These are phyloP conservation scores for Trichoderma afroharzianum DNA, from an alignment of 2,329 filamentous ascomycete genomes.

Conservation along the genomic window DNA sequence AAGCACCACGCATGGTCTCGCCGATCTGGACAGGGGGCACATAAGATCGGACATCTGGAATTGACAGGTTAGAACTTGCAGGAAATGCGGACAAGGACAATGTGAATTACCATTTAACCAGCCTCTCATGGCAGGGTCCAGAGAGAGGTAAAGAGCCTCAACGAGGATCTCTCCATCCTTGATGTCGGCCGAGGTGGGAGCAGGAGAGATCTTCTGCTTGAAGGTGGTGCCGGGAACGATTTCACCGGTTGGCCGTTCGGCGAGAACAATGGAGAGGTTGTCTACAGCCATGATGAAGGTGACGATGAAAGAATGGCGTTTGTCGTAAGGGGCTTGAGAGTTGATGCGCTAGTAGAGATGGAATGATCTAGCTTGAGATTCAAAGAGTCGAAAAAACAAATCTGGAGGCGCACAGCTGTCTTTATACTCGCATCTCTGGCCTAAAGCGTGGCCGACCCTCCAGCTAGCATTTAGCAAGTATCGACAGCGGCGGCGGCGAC, in stretches of 20 bases:
- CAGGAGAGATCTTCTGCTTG: slow-evolving; percentile 46
- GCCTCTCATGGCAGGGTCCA: slow-evolving; percentile 74
- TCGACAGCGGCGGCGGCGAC: slow-evolving; percentile 5
- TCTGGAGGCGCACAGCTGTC: background rate
- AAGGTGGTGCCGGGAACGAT: slow-evolving; percentile 67
- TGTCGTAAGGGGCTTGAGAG: background rate
- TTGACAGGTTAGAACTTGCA: background rate
- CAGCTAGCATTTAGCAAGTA: background rate
- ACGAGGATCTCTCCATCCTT: slow-evolving; percentile 63
- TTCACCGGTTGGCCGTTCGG: slow-evolving; percentile 56
- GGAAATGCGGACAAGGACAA: background rate
- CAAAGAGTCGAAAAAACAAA: background rate
- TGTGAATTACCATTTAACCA: slow-evolving; percentile 56
- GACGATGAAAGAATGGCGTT: background rate
- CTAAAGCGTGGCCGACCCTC: background rate
- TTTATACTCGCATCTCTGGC: slow-evolving; percentile 7
- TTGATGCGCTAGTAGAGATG: background rate
- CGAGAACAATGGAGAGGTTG: slow-evolving; percentile 55
- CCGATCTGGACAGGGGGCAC: slow-evolving; percentile 65
- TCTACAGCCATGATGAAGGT: slow-evolving; percentile 39
- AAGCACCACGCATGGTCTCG: slow-evolving; percentile 63
- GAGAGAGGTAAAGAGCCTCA: slow-evolving; percentile 59
- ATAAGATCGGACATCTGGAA: slow-evolving; percentile 52
- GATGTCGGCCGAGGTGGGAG: slow-evolving; percentile 50
- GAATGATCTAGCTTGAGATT: background rate